A percentile compares a stretch with the other conserved stretches of the same genome.
Conservation (phyloP, 106 monocot genomes). For the Triglochin maritima region DNA sequence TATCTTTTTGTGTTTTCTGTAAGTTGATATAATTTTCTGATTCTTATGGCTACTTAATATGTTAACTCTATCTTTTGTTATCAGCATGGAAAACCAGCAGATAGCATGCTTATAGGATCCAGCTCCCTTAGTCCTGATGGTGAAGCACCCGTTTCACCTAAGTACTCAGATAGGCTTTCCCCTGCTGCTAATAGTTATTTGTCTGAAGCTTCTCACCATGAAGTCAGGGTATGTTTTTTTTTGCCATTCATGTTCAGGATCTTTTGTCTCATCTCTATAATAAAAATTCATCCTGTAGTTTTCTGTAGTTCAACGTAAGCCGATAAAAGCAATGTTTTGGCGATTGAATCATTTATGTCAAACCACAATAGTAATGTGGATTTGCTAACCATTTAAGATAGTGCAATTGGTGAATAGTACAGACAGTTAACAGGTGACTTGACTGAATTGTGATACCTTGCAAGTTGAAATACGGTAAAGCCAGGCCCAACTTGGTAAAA, state of each 20-base stretch:
- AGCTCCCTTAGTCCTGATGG: conserved; percentile 83
- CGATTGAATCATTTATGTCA: no score
- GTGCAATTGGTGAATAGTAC: no score
- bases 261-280: neutral
- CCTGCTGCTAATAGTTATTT: conserved; percentile 79
- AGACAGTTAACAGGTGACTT: no score
- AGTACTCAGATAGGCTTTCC: conserved; percentile 93
- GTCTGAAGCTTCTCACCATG: conserved; percentile 88
- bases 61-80: conserved; percentile 7
- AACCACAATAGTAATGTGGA: no score
- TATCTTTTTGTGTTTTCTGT: neutral
- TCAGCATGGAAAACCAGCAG: conserved; percentile 77
- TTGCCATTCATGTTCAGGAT: neutral
- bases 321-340: no score
- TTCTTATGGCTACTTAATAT: neutral
- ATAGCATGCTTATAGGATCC: conserved; percentile 67
- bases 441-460: no score
- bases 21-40: neutral
- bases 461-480: no score
- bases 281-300: neutral
- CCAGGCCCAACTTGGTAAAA: no score
- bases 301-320: neutral
- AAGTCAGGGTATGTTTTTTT: conserved; percentile 64
- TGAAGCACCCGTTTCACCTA: conserved; percentile 70
- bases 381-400: no score